phyloP scores from a whole-genome alignment of 257 asterid genomes.

The Mitragyna speciosa region DNA sequence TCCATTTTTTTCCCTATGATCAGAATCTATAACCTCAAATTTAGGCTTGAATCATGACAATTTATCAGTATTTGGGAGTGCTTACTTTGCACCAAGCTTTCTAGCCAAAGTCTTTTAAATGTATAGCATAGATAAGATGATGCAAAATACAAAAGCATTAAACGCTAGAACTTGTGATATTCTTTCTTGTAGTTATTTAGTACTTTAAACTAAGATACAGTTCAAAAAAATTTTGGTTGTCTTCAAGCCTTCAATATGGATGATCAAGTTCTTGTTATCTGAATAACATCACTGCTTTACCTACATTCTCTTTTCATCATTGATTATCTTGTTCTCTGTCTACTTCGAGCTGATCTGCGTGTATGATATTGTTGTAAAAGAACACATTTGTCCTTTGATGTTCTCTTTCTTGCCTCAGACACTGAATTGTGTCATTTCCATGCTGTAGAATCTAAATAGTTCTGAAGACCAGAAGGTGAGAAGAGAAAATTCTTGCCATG shows the following conservation, averaged over 20 bases:
- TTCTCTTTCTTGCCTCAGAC: neutral
- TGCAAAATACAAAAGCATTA: neutral
- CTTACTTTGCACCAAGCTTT: neutral
- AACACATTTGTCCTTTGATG: neutral
- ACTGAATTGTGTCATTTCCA: slow-evolving; percentile 4
- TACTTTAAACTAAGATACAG: too few relatives aligned
- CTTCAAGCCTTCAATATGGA: neutral
- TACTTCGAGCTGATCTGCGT: neutral
- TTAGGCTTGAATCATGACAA: neutral
- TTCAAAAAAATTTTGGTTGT: neutral
- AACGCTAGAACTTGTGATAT: neutral
- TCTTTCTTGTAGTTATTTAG: neutral
- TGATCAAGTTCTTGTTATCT: neutral
- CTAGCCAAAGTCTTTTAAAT: neutral
- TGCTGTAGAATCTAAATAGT: slow-evolving; percentile 1
- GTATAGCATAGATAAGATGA: neutral
- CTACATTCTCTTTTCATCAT: too few relatives aligned
- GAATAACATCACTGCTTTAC: too few relatives aligned
- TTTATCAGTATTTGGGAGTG: neutral
- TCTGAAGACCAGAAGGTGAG: neutral
- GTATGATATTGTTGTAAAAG: neutral
- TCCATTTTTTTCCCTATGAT: neutral
- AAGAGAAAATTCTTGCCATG: neutral
- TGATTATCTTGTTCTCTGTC: too few relatives aligned
- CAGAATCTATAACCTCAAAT: neutral